Conservation (phyloP, 495 filamentous ascomycete species). For the Neurospora africana region DNA sequence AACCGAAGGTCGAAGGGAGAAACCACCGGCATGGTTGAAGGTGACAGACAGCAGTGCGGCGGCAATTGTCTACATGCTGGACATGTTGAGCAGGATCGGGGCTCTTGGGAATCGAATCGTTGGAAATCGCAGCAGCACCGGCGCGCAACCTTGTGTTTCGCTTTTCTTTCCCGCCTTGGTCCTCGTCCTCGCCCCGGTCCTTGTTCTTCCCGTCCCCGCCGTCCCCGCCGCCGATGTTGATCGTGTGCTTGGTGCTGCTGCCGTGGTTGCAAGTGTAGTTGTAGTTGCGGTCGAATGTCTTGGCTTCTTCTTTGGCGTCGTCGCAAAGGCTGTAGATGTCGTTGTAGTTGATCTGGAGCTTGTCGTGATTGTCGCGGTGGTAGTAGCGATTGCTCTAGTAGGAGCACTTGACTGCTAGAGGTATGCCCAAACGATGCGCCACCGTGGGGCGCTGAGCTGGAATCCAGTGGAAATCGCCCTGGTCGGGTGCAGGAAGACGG, state of each 20-base stretch:
- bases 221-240: not conserved
- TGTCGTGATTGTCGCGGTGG: not conserved
- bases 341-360: not conserved
- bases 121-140: not conserved
- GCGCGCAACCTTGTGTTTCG: not conserved
- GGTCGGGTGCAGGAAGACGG: not conserved
- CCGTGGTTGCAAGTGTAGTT: not conserved
- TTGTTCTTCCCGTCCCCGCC: not conserved
- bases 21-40: constrained; percentile 11
- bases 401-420: not conserved
- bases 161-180: not conserved
- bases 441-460: not conserved
- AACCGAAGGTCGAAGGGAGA: not conserved
- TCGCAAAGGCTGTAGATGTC: not conserved
- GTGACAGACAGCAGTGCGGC: not conserved
- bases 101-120: not conserved
- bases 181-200: not conserved
- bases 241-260: not conserved
- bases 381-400: not conserved
- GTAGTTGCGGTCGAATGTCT: not conserved
- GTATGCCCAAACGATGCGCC: not conserved
- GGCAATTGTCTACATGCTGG: constrained; percentile 7
- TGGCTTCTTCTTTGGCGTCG: not conserved
- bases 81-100: constrained; percentile 7
- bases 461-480: not conserved